Evolutionary conservation across 805 yeast species (phyloP).

Genomic region (Scheffersomyces coipomensis): DNA sequence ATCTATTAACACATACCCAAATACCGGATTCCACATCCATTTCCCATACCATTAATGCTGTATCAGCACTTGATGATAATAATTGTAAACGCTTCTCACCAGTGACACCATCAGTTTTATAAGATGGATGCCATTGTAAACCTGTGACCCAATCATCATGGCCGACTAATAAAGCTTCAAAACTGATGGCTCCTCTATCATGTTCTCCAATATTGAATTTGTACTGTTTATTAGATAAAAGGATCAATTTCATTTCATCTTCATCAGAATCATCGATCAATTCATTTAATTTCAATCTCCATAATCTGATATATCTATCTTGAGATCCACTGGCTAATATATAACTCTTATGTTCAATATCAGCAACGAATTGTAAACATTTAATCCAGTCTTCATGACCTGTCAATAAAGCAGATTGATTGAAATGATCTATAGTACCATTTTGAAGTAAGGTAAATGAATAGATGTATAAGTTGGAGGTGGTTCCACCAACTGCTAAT

Average conservation of each 20-base stretch:
- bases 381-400: constrained; percentile 99
- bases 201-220: constrained; percentile 43
- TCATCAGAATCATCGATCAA: constrained; percentile 57
- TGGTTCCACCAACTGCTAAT: constrained; percentile 75
- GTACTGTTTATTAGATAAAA: constrained; percentile 72
- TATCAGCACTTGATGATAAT: constrained; percentile 87
- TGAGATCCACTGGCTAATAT: constrained; percentile 88
- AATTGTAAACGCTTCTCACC: constrained; percentile 47
- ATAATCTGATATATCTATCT: constrained; percentile 85
- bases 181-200: constrained; percentile 56
- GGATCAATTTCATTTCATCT: constrained; percentile 48
- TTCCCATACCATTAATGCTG: constrained; percentile 91
- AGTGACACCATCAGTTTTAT: constrained; percentile 2
- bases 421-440: constrained; percentile 12
- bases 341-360: constrained; percentile 48
- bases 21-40: constrained; percentile 84
- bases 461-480: constrained; percentile 51
- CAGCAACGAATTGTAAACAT: constrained; percentile 58
- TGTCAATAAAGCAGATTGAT: constrained; percentile 52
- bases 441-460: constrained; percentile 31
- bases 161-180: constrained; percentile 94
- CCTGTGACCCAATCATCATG: constrained; percentile 98
- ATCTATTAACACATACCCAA: constrained; percentile 77
- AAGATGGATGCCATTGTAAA: constrained; percentile 71
- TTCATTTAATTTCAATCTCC: constrained; percentile 69